phyloP scores from a whole-genome alignment of 306 rosid genomes.

The Rubus idaeus region DNA sequence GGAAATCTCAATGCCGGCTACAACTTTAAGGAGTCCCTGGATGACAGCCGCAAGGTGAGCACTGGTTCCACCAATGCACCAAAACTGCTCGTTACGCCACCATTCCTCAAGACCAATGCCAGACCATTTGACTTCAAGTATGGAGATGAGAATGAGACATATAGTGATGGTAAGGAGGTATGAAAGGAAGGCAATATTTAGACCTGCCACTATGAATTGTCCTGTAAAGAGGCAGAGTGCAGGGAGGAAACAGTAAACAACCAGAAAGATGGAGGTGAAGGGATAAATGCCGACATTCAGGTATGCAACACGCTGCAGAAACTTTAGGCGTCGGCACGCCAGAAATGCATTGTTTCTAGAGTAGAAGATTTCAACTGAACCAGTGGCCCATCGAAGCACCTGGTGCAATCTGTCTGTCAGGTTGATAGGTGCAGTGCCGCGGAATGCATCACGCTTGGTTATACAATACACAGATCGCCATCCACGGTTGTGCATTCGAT shows the following conservation, averaged over 20 bases:
- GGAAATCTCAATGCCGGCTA: slow-evolving; percentile 72
- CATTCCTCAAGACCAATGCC: slow-evolving; percentile 78
- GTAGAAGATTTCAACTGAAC: slow-evolving; percentile 85
- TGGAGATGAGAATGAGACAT: slow-evolving; percentile 61
- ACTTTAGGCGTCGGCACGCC: slow-evolving; percentile 73
- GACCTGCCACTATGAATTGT: slow-evolving; percentile 68
- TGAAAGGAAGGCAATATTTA: slow-evolving; percentile 44
- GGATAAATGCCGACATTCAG: slow-evolving; percentile 80
- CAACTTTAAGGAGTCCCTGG: slow-evolving; percentile 67
- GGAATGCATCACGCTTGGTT: slow-evolving; percentile 82
- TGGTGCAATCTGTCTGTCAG: slow-evolving; percentile 84
- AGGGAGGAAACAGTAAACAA: slow-evolving; percentile 67
- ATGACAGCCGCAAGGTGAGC: slow-evolving; percentile 79
- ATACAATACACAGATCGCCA: slow-evolving; percentile 85
- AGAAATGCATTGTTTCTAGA: slow-evolving; percentile 75
- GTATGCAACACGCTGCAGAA: slow-evolving; percentile 71
- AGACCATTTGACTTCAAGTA: slow-evolving; percentile 84
- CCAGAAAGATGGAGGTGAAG: slow-evolving; percentile 73
- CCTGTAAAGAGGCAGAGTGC: slow-evolving; percentile 72
- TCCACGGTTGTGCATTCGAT: slow-evolving; percentile 92
- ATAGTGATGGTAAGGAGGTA: slow-evolving; percentile 54
- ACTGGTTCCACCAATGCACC: slow-evolving; percentile 87
- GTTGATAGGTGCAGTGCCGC: slow-evolving; percentile 80
- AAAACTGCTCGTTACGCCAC: slow-evolving; percentile 87
- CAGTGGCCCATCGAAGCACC: slow-evolving; percentile 87